Evolutionary conservation across 192 early-diverging fungal species (phyloP).

Genomic region (Linderina pennispora): DNA sequence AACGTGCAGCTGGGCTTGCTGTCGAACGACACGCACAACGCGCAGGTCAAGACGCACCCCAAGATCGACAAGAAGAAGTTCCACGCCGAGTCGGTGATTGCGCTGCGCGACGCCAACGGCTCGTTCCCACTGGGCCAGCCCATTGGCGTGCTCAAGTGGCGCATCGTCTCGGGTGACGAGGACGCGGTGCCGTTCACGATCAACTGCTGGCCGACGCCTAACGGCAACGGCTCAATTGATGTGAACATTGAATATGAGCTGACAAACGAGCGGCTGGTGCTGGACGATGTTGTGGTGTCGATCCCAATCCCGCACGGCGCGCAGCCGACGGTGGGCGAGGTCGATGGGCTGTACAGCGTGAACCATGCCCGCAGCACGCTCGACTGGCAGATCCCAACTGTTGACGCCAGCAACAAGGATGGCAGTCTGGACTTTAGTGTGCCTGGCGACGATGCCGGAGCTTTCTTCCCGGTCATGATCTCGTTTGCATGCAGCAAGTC

Average conservation of each 20-base stretch:
- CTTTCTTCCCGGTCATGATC: conserved; percentile 83
- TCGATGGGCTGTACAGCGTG: conserved; percentile 76
- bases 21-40: conserved; percentile 52
- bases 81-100: conserved; percentile 61
- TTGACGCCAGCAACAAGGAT: conserved; percentile 67
- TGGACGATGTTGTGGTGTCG: conserved; percentile 81
- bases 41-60: conserved; percentile 97
- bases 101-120: conserved; percentile 72
- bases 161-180: conserved; percentile 76
- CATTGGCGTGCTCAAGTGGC: conserved; percentile 86
- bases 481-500: conserved; percentile 65
- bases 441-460: conserved; percentile 64
- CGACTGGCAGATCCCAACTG: conserved; percentile 75
- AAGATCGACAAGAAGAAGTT: conserved; percentile 93
- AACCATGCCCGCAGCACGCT: conserved; percentile 64
- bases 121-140: conserved; percentile 84
- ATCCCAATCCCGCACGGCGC: conserved; percentile 79
- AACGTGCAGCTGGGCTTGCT: conserved; percentile 60
- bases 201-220: conserved; percentile 97
- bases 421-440: conserved; percentile 86
- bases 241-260: conserved; percentile 98
- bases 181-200: conserved; percentile 73
- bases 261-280: conserved; percentile 64
- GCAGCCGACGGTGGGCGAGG: conserved; percentile 69
- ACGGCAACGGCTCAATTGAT: conserved; percentile 78